phyloP scores from a whole-genome alignment of 495 filamentous ascomycete species.

The Hypoxylon rickii region DNA sequence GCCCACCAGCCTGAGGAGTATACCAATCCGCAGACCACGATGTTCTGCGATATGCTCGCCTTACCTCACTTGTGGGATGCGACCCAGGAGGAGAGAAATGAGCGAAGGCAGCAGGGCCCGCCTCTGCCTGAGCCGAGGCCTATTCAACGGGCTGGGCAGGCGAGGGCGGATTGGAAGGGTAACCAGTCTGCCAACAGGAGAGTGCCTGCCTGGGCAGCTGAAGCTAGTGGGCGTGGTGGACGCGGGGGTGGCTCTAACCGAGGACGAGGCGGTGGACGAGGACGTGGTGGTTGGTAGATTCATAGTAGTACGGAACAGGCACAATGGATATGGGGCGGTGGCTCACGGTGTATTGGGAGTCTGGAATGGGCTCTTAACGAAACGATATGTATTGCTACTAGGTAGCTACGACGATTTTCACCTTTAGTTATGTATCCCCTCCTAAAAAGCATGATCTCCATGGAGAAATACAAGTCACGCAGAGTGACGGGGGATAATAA shows the following conservation, averaged over 20 bases:
- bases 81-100: slow-evolving; percentile 66
- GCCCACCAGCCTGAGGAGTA: slow-evolving; percentile 69
- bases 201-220: too few relatives aligned
- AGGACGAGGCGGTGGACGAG: slow-evolving; percentile 44
- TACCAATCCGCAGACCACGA: slow-evolving; percentile 76
- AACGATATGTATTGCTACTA: not conserved
- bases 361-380: not conserved
- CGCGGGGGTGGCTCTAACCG: slow-evolving; percentile 42
- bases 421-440: slow-evolving; percentile 42
- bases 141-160: too few relatives aligned
- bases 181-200: too few relatives aligned
- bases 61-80: slow-evolving; percentile 78
- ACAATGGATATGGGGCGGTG: too few relatives aligned
- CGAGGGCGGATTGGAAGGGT: too few relatives aligned
- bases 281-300: slow-evolving; percentile 33
- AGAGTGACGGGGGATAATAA: slow-evolving; percentile 52
- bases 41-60: slow-evolving; percentile 76
- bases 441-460: slow-evolving; percentile 54
- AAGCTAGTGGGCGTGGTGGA: slow-evolving; percentile 36
- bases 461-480: slow-evolving; percentile 45
- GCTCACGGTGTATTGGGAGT: too few relatives aligned
- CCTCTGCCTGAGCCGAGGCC: slow-evolving; percentile 38
- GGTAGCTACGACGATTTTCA: too few relatives aligned
- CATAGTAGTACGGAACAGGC: not conserved
- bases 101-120: slow-evolving; percentile 52